Conservation (phyloP, 2,329 filamentous ascomycete genomes). For the Pseudopithomyces maydicus region DNA sequence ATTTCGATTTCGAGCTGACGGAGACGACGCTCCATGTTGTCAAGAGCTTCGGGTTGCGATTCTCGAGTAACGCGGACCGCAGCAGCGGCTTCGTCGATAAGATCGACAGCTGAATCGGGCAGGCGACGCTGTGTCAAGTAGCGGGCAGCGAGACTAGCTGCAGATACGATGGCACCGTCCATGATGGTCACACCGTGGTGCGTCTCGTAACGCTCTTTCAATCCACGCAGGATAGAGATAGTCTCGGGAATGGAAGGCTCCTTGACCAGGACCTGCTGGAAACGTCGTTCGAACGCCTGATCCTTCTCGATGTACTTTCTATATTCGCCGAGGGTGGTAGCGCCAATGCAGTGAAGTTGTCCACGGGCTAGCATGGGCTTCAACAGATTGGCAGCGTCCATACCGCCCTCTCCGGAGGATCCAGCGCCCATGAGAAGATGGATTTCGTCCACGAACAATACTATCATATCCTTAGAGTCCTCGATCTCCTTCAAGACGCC, state of each 20-base stretch:
- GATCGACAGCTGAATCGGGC: constrained; percentile 94
- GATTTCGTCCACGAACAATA: constrained; percentile 98
- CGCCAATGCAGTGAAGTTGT: constrained; percentile 96
- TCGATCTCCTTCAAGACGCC: constrained; percentile 96
- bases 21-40: constrained; percentile 87
- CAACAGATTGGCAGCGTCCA: constrained; percentile 96
- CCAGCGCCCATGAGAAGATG: constrained; percentile 98
- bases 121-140: constrained; percentile 91
- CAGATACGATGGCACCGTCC: constrained; percentile 88
- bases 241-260: constrained; percentile 89
- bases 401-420: constrained; percentile 91
- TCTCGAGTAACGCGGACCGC: constrained; percentile 95
- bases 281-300: constrained; percentile 94
- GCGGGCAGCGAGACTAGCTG: constrained; percentile 88
- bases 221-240: constrained; percentile 94
- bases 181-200: constrained; percentile 98
- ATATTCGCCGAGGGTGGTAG: constrained; percentile 93
- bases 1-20: constrained; percentile 97
- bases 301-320: constrained; percentile 99
- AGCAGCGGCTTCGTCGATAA: constrained; percentile 94
- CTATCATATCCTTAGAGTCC: constrained; percentile 93
- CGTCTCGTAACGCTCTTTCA: constrained; percentile 98
- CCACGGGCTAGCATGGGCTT: constrained; percentile 98
- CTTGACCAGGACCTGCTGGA: constrained; percentile 97
- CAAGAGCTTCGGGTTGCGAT: constrained; percentile 93